Evolutionary conservation across 202 grass and related monocot genomes (phyloP), one percentile per base, ranked within the genome.

Genomic region (Schoenoplectus triqueter): DNA sequence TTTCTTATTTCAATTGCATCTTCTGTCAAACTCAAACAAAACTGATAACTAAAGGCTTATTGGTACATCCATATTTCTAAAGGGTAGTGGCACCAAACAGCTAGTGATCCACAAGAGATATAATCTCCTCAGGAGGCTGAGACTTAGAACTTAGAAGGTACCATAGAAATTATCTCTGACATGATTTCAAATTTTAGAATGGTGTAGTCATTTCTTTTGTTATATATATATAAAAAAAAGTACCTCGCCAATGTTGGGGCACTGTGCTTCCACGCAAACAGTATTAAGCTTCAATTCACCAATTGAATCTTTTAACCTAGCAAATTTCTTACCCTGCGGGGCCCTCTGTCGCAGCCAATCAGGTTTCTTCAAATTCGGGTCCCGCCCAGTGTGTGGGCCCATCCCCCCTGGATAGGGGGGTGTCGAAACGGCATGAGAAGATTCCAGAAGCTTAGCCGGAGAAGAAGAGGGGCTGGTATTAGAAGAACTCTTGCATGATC

Each of bases 171-270:
- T 56, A 46, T 2, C 22, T 60, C 8, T 10, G 10, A 50, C 54
- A 54, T 65, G 65, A 63, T 13, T 49, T 81, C 7, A 17, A 64
- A 2, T 46, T 61, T 20, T 1, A 59, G 31, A 62, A 31, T 31
- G 31, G 31, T 31, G 31, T 31, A 31, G 31, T 31, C 31, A 31
- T 31, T 31, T 31, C 31, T 31, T 31, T 31, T 31, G 31, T 31
- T 31, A 31, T 31, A 31, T 31, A 31, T 31, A 69, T 54, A 39
- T 50, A 45, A 63, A 14, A 18, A 1, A 72, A 8, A 57, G 45
- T 86, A 92, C 92, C 93, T 99, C 96, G 66, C 96, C 93, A 62
- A 99, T 99, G 82, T 99, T 99, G 82, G 96, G 96, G 80, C 96
- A 95, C 39, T 94, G 93, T 10, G 96, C 93, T 85, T 99, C 96